Evolutionary conservation across 2,329 filamentous ascomycete genomes (phyloP).

Genomic region (Aureobasidium sp.): DNA sequence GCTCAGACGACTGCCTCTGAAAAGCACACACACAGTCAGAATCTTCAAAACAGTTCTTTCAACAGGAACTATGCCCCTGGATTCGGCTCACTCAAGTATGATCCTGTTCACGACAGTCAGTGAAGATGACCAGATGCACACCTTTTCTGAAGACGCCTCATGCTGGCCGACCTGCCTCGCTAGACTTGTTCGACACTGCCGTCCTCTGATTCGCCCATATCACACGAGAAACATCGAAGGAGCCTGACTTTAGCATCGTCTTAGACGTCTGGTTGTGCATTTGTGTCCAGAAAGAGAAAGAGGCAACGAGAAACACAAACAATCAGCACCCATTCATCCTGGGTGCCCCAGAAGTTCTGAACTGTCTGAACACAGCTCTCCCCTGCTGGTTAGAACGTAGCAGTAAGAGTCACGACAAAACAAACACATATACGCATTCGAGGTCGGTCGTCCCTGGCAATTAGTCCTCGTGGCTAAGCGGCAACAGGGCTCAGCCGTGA

Average conservation of each 20-base stretch:
- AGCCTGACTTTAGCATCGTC: not conserved
- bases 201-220: not conserved
- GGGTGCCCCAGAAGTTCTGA: not conserved
- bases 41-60: not conserved
- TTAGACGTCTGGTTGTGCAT: too few relatives aligned
- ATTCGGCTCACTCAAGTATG: not conserved
- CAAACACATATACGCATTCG: too few relatives aligned
- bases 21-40: not conserved
- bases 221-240: too few relatives aligned
- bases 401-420: not conserved
- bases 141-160: too few relatives aligned
- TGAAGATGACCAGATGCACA: not conserved
- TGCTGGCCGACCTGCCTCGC: not conserved
- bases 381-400: not conserved
- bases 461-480: not conserved
- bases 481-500: not conserved
- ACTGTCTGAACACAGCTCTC: not conserved
- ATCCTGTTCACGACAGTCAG: slow-evolving; percentile 1
- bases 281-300: not conserved
- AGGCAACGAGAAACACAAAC: not conserved
- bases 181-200: not conserved
- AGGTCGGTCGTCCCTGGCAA: not conserved
- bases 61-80: not conserved
- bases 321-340: not conserved
- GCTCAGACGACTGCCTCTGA: not conserved